Conservation (phyloP, 169 alveolate species). For the Plasmodium knowlesi region DNA sequence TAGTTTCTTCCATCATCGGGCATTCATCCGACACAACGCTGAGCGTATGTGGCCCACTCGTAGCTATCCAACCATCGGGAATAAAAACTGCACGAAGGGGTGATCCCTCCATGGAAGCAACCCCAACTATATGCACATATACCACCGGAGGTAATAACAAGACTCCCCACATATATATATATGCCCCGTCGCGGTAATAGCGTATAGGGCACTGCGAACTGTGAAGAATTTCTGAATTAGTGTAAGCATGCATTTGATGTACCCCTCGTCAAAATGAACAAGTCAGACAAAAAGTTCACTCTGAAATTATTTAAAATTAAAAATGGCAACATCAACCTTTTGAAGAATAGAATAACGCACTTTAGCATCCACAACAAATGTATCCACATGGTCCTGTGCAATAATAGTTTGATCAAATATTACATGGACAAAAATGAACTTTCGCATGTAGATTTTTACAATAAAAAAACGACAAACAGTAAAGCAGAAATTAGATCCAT, state of each 20-base stretch:
- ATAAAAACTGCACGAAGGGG: background rate
- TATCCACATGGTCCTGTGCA: conserved; percentile 64
- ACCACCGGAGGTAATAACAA: background rate
- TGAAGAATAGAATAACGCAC: conserved; percentile 72
- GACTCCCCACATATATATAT: background rate
- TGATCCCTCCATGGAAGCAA: background rate
- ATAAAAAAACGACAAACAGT: conserved; percentile 50
- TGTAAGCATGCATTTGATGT: background rate
- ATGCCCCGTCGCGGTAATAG: background rate
- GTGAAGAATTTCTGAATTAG: background rate
- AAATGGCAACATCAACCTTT: conserved; percentile 56
- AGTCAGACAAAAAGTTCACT: conserved; percentile 40
- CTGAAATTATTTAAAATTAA: conserved; percentile 69
- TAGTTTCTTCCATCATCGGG: background rate
- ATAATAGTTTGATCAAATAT: conserved; percentile 58
- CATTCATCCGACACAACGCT: background rate
- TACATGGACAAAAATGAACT: conserved; percentile 64
- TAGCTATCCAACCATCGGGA: background rate
- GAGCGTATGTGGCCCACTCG: background rate
- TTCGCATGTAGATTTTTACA: conserved; percentile 60
- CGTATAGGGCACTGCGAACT: background rate
- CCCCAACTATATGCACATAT: background rate
- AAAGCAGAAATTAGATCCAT: conserved; percentile 74
- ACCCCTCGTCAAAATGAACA: conserved; percentile 33
- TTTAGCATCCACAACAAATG: conserved; percentile 70